Conservation (phyloP, 2,329 filamentous ascomycete genomes). For the Claviceps pazoutovae region DNA sequence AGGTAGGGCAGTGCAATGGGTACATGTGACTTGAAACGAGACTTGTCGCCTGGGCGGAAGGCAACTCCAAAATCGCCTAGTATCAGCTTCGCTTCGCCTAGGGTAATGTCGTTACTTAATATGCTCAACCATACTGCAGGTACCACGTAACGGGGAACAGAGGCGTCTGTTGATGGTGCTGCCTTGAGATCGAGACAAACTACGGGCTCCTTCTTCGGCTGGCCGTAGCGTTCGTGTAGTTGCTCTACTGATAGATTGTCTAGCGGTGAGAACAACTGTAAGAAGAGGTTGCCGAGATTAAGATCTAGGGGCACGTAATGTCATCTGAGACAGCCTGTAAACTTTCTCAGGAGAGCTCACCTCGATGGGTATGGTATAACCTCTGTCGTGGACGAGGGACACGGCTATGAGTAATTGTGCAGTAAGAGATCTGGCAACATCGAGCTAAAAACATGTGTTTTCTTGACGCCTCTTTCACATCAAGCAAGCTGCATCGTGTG, state of each 20-base stretch:
- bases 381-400: slow-evolving; percentile 7
- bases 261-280: slow-evolving; percentile 12
- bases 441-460: slow-evolving; percentile 3
- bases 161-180: neutral
- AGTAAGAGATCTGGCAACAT: no score
- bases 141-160: slow-evolving; percentile 3
- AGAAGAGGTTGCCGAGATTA: slow-evolving; percentile 18
- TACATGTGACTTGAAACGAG: neutral
- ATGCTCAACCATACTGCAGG: neutral
- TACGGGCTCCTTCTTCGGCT: slow-evolving; percentile 12
- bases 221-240: slow-evolving; percentile 14
- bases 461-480: slow-evolving; percentile 9
- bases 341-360: slow-evolving; percentile 1
- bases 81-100: neutral
- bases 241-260: slow-evolving; percentile 12
- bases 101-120: neutral
- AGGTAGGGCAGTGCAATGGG: neutral
- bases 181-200: slow-evolving; percentile 10
- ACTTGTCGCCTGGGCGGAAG: neutral
- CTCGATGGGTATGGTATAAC: slow-evolving; percentile 7
- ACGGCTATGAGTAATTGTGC: slow-evolving; percentile 17
- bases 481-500: slow-evolving; percentile 14
- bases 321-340: no score
- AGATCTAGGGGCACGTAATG: slow-evolving; percentile 9
- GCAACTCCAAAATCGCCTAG: no score